Evolutionary conservation across 495 filamentous ascomycete genomes (phyloP), one percentile per base, ranked within the genome.

Genomic region (Hypoxylon lienhwacheense): DNA sequence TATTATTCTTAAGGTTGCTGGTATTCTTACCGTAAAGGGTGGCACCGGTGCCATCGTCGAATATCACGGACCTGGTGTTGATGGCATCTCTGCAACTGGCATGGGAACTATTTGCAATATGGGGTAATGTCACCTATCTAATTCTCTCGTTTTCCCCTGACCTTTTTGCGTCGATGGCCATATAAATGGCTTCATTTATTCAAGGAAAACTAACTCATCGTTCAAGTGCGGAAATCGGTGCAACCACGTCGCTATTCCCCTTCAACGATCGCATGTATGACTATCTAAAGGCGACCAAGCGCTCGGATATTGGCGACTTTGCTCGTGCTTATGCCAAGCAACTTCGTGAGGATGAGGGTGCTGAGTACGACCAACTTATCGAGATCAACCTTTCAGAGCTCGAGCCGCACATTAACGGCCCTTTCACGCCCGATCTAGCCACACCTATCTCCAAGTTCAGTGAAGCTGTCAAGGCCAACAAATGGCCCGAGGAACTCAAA

Each of bases 361-460:
- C 90, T 53, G 84, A 97, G 76, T 98, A 97, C 74, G 93, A 98
- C 71, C 85, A 98, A 76, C 74, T 97, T 57, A 84, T 98, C 62
- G 92, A 97, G 77, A 85, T 98, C 76, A 91, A 98, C 78, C 83
- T 98, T 28, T 85, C 80, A 43, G 87, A 93, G 74, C 86, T 98
- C 35, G 93, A 98, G 81, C 93, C 93, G 28, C 90, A 98, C 73
- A 89, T 98, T 78, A 98, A 98, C 79, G 93, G 93, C 62, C 93
- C 93, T 46, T 98, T 98, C 84, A 98, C 93, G n/a, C 93, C 93
- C 53, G 93, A 98, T 85, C 85, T 98, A 72, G 91, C 91, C 35
- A 97, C 93, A 32, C 93, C 93, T 14, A 90, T 98, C 76, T 95
- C 91, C 73, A 88, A 97, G 79, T 97, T 97, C 77, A 90, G 90